Percentiles rank a stretch among this genome's conserved stretches.
phyloP scores from a whole-genome alignment of 1,284 basidiomycete genomes.

The Xanthoconium separans region DNA sequence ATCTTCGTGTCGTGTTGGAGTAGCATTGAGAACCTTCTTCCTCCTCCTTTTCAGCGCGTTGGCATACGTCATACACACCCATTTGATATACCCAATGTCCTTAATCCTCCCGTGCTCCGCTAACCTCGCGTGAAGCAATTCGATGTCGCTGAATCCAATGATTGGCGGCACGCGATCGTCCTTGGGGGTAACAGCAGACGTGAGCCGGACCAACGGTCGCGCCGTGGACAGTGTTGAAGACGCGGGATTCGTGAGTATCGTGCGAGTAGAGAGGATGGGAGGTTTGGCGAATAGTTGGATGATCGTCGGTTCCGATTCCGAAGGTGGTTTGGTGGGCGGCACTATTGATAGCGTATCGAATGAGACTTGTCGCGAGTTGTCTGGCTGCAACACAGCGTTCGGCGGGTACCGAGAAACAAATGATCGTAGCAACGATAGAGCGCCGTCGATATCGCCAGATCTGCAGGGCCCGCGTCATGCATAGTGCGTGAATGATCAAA shows the following conservation, averaged over 20 bases:
- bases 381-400: conserved; percentile 28
- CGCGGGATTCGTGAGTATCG: conserved; percentile 38
- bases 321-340: background rate
- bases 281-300: conserved; percentile 36
- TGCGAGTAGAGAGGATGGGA: conserved; percentile 53
- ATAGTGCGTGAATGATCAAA: background rate
- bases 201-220: conserved; percentile 66
- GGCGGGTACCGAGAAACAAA: conserved; percentile 66
- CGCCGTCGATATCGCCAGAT: conserved; percentile 48
- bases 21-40: conserved; percentile 42
- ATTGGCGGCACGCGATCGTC: conserved; percentile 72
- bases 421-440: conserved; percentile 48
- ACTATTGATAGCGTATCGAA: background rate
- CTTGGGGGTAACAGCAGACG: conserved; percentile 47
- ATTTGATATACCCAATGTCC: conserved; percentile 62
- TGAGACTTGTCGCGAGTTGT: background rate
- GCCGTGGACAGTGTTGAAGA: conserved; percentile 28
- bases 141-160: conserved; percentile 62
- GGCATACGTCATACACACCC: conserved; percentile 65
- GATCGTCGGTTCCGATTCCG: conserved; percentile 5
- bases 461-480: conserved; percentile 35
- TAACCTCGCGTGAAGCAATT: conserved; percentile 63
- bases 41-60: conserved; percentile 60
- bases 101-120: conserved; percentile 42
- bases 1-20: conserved; percentile 2